These are phyloP conservation scores for Boletellus ananiceps DNA, from an alignment of 768 basidiomycete species.

Conservation along the genomic window DNA sequence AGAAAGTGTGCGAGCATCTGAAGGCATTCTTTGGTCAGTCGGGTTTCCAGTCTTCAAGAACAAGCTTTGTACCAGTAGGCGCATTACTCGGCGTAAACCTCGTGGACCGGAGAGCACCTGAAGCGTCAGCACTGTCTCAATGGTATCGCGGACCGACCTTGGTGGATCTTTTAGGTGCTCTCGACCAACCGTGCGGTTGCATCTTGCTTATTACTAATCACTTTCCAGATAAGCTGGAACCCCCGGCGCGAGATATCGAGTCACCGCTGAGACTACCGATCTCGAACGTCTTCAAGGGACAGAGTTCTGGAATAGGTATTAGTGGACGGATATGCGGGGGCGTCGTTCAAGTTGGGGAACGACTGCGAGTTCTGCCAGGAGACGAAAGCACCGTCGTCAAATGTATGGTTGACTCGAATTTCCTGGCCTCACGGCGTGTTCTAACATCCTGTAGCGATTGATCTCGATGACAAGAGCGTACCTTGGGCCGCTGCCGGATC, in stretches of 20 bases:
- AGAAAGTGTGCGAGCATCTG: constrained; percentile 72
- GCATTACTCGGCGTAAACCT: constrained; percentile 91
- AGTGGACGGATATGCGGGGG: constrained; percentile 84
- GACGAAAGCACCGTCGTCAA: constrained; percentile 84
- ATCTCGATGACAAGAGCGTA: constrained; percentile 69
- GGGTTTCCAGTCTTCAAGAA: constrained; percentile 78
- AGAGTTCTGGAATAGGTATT: constrained; percentile 71
- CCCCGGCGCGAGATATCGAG: constrained; percentile 72
- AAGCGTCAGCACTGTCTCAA: constrained; percentile 41
- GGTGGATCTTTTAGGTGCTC: constrained; percentile 73
- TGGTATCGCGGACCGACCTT: constrained; percentile 91
- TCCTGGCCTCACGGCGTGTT: background rate
- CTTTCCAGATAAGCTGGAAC: constrained; percentile 67
- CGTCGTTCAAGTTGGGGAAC: constrained; percentile 88
- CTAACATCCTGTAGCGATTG: constrained; percentile 57
- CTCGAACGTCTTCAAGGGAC: constrained; percentile 92
- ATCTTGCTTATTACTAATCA: background rate
- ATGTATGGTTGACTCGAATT: constrained; percentile 36
- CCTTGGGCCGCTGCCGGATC: constrained; percentile 90
- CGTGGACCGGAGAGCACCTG: constrained; percentile 43
- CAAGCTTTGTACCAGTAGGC: constrained; percentile 81
- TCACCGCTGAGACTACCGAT: constrained; percentile 83
- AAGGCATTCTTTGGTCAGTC: constrained; percentile 82
- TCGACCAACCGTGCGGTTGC: background rate
- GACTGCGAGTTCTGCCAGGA: constrained; percentile 81